Evolutionary conservation across 345 rosid species (phyloP), one percentile per base, ranked within the genome.

Genomic region (Murraya paniculata): DNA sequence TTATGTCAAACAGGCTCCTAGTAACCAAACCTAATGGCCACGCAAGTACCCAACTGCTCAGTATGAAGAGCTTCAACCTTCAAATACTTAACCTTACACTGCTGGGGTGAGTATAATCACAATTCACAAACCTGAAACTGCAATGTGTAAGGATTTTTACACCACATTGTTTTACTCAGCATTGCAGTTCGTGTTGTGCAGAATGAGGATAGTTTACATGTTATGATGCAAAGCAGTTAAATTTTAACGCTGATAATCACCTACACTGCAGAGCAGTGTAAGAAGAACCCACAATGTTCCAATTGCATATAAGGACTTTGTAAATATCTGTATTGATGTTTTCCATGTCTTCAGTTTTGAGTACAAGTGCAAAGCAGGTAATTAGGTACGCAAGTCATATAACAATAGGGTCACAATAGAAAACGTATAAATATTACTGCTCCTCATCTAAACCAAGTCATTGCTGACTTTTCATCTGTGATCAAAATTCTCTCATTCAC

Each of bases 391-490:
- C 10, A 38, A 73, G 9, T 59, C 55, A 38, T 18, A 24, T 24
- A 39, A 73, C 30, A 8, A 38, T 16, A 7, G 0, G 16, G 55
- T n/a, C 25, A 28, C 0, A 73, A 57, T 18, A 24, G 45, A 58
- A 18, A 35, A 35, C 5, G 14, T 1, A 72, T 13, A 35, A 71
- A 6, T 25, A 11, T 28, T 36, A 7, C 16, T 16, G 59, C 7
- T 35, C 14, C 38, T 57, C 67, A 18, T 53, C n/a, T 16, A 19
- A 73, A 59, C 76, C 25, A 73, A 59, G 67, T 39, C 76, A 59
- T 73, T 5, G 35, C 25, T 50, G 73, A 3, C 14, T 8, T 70
- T 70, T 28, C n/a, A 19, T 73, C 25, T 18, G 50, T 55, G 60
- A 72, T 33, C 35, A 25, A 53, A 38, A 73, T 21, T 59, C 56